Percentiles rank a stretch among this genome's conserved stretches.
Conservation (phyloP, 2,329 filamentous ascomycete species). For the Cryphonectria radicalis region DNA sequence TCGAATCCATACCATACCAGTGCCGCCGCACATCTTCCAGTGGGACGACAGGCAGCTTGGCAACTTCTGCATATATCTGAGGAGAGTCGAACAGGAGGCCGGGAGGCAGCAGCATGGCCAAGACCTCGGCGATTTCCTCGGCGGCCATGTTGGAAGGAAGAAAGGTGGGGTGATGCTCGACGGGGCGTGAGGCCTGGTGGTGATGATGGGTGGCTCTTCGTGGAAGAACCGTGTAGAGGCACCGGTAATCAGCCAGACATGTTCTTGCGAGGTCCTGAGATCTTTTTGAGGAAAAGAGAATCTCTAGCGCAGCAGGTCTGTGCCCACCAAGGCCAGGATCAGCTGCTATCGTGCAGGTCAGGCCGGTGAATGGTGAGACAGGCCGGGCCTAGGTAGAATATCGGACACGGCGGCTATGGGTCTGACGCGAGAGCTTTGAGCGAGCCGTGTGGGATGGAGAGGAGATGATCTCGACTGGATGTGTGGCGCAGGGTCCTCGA, state of each 20-base stretch:
- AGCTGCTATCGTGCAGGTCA: background rate
- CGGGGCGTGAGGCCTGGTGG: constrained; percentile 9
- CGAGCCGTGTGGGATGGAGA: constrained; percentile 13
- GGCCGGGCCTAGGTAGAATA: background rate
- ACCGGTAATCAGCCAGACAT: constrained; percentile 20
- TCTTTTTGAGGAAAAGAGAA: background rate
- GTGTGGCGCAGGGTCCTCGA: constrained; percentile 14
- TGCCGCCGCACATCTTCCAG: constrained; percentile 58
- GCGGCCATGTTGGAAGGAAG: constrained; percentile 20
- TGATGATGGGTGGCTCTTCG: constrained; percentile 16
- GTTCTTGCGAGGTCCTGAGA: constrained; percentile 17
- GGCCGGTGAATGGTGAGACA: background rate
- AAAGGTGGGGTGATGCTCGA: background rate
- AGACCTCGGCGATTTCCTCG: constrained; percentile 30
- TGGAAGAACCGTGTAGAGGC: constrained; percentile 9
- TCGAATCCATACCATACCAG: constrained; percentile 55
- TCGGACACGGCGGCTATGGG: constrained; percentile 5
- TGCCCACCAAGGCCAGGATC: constrained; percentile 12
- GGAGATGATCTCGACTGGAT: constrained; percentile 16
- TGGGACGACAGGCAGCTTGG: constrained; percentile 54
- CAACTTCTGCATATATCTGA: constrained; percentile 58
- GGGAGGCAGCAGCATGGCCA: constrained; percentile 56
- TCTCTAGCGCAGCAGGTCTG: background rate
- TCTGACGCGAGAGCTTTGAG: constrained; percentile 8
- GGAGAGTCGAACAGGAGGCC: constrained; percentile 60